Conservation (phyloP, 2,329 filamentous ascomycete species). For the Celoporthe dispersa region DNA sequence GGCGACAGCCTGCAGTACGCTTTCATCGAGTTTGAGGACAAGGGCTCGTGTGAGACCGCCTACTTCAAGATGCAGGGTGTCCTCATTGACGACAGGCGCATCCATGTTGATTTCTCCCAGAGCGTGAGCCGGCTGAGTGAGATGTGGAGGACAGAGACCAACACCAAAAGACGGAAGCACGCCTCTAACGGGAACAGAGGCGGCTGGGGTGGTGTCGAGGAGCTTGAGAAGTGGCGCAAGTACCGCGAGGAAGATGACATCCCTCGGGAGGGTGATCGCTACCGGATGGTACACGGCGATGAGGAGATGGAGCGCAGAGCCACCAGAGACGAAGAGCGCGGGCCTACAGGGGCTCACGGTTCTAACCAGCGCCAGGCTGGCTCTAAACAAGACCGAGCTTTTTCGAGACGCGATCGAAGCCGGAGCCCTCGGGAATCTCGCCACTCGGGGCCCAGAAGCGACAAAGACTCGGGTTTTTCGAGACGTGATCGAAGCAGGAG, state of each 20-base stretch:
- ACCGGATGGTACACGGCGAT: slow-evolving; percentile 82
- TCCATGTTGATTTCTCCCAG: slow-evolving; percentile 98
- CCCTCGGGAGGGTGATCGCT: slow-evolving; percentile 52
- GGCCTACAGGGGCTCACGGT: slow-evolving; percentile 3
- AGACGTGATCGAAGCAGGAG: slow-evolving; percentile 51
- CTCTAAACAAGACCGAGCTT: slow-evolving; percentile 11
- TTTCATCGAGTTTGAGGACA: slow-evolving; percentile 95
- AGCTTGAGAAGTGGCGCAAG: slow-evolving; percentile 87
- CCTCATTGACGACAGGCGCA: slow-evolving; percentile 93
- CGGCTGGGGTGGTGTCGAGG: slow-evolving; percentile 88
- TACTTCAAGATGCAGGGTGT: slow-evolving; percentile 99
- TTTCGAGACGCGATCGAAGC: slow-evolving; percentile 51
- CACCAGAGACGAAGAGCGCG: slow-evolving; percentile 4
- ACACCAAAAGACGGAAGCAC: slow-evolving; percentile 68
- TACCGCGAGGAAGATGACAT: slow-evolving; percentile 69
- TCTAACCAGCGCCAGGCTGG: slow-evolving; percentile 18
- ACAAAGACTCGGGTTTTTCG: slow-evolving; percentile 37
- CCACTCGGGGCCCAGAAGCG: slow-evolving; percentile 29
- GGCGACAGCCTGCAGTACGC: slow-evolving; percentile 96
- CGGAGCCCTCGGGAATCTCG: slow-evolving; percentile 37
- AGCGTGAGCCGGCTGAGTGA: slow-evolving; percentile 88
- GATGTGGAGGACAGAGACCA: slow-evolving; percentile 84
- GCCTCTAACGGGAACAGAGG: slow-evolving; percentile 59
- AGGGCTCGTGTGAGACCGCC: slow-evolving; percentile 88
- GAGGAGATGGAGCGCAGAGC: slow-evolving; percentile 61